Base-by-base conservation (phyloP, 2,329 filamentous ascomycete genomes). In the Xylaria digitata region DNA sequence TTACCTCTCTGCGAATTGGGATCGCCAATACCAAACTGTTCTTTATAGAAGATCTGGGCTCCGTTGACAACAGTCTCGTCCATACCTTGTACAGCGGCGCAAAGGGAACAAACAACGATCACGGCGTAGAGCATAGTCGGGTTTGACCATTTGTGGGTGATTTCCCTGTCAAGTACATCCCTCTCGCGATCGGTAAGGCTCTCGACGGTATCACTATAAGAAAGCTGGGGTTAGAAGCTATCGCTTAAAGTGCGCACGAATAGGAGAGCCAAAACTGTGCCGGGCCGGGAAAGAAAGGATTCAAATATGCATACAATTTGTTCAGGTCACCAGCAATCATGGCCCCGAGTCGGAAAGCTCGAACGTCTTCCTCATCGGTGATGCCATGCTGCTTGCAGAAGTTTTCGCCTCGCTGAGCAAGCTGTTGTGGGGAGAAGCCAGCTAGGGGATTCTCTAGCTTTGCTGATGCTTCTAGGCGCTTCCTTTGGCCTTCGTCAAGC, bases 41-140 rank as follows among this genome's bases (percentile, higher is more conserved):
- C 71, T 65, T 85, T 84, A 76, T 90, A 92, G 76, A 90, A 90
- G 26, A 87, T 82, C 70, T 92, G 89, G 8, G 87, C 89, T 49
- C 89, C 89, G 72, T 91, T 91, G 70, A 91, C 87, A 32, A 90
- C 89, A 0, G 88, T 90, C 78, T 91, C 87, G 75, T 91, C 88
- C 87, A 90, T 90, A 72, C 89, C 90, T 74, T 92, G 90, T 0
- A 92, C 90, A 26, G 89, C 89, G 17, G 90, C 90, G 30, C 71
- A 74, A 2, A 75, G 70, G 3, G 70, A 78, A 75, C 71, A 78
- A 79, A 82, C 81, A 15, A 89, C 75, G 69, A 93, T 87, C 7
- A 92, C 84, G 58, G 88, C 82, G 76, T 91, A 92, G 55, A 92
- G 82, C 75, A 86, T 85, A 69, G 76, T 81, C 0, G 90, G 90